Conservation (phyloP, 495 filamentous ascomycete genomes). For the Viridothelium virens region DNA sequence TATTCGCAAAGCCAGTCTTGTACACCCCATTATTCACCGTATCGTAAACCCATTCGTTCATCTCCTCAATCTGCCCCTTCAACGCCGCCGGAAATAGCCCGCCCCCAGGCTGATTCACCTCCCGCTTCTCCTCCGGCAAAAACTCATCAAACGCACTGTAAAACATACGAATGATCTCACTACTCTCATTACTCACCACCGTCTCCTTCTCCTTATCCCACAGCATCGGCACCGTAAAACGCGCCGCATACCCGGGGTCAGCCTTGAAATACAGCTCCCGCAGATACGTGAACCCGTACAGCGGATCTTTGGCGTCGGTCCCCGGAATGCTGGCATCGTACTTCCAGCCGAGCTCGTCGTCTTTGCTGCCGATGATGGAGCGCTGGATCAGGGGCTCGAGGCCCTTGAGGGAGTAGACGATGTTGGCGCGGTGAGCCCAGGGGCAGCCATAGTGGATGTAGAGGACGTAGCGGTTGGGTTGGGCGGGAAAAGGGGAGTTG, state of each 20-base stretch:
- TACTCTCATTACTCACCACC: conserved; percentile 36
- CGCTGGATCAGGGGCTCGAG: conserved; percentile 64
- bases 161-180: conserved; percentile 36
- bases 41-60: conserved; percentile 59
- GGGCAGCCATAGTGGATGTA: conserved; percentile 72
- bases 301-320: conserved; percentile 27
- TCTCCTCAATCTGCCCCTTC: conserved; percentile 49
- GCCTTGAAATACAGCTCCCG: conserved; percentile 55
- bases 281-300: conserved; percentile 47
- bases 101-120: conserved; percentile 39
- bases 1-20: conserved; percentile 59
- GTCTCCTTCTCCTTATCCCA: conserved; percentile 53
- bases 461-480: conserved; percentile 69
- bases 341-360: conserved; percentile 62
- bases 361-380: conserved; percentile 55
- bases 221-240: conserved; percentile 56
- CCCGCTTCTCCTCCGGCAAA: conserved; percentile 38
- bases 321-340: conserved; percentile 40
- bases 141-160: conserved; percentile 47
- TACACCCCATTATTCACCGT: conserved; percentile 65
- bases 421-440: conserved; percentile 73
- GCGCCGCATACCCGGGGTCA: conserved; percentile 51
- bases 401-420: conserved; percentile 71
- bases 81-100: conserved; percentile 53
- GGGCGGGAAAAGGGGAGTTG: conserved; percentile 52